Conservation (phyloP, 108 stramenopile genomes). For the Pseudonitzschia delicatissima region DNA sequence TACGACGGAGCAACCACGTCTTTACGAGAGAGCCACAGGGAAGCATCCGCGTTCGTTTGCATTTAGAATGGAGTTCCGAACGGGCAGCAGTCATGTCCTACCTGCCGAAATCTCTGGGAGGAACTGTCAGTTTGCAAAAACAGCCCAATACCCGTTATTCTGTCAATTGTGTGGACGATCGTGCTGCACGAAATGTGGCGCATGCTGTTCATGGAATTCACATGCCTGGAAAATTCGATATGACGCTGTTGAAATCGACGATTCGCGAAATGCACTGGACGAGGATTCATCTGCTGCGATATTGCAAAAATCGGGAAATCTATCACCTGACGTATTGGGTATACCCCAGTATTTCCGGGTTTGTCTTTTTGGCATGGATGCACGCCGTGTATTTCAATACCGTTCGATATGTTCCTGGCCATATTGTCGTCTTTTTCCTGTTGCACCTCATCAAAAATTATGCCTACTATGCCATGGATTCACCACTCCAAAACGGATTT, state of each 20-base stretch:
- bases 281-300: slow-evolving; percentile 28
- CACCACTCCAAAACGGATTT: slow-evolving; percentile 36
- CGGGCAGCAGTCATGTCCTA: slow-evolving; percentile 57
- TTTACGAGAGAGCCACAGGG: slow-evolving; percentile 51
- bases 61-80: slow-evolving; percentile 55
- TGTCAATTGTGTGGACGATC: slow-evolving; percentile 43
- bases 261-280: slow-evolving; percentile 42
- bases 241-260: slow-evolving; percentile 34
- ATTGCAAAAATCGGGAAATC: slow-evolving; percentile 25
- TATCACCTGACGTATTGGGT: slow-evolving; percentile 33
- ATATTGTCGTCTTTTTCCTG: slow-evolving; percentile 39
- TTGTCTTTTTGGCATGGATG: slow-evolving; percentile 58
- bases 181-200: slow-evolving; percentile 47
- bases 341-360: slow-evolving; percentile 43
- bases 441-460: slow-evolving; percentile 43
- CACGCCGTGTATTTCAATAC: slow-evolving; percentile 46
- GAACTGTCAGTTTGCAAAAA: slow-evolving; percentile 15
- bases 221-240: slow-evolving; percentile 54
- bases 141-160: slow-evolving; percentile 21
- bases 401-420: slow-evolving; percentile 37
- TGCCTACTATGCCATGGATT: slow-evolving; percentile 44
- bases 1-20: slow-evolving; percentile 50
- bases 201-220: slow-evolving; percentile 46
- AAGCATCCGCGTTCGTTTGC: slow-evolving; percentile 58
- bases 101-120: slow-evolving; percentile 30